A percentile compares a stretch with the other conserved stretches of the same genome.
phyloP scores from a whole-genome alignment of 306 rosid species.

The Phaseolus lunatus region DNA sequence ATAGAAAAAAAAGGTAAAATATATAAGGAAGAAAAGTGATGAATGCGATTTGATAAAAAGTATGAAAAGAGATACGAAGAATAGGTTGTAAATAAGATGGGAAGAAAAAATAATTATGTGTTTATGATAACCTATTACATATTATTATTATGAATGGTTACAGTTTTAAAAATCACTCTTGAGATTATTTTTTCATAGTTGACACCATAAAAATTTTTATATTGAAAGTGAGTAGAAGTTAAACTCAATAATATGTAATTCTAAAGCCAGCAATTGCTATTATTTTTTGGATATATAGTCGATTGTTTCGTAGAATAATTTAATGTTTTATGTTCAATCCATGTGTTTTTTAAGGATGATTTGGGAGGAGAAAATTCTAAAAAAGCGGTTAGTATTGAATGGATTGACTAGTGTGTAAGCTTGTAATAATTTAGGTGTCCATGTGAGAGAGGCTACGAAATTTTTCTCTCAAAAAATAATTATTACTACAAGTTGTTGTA shows the following conservation, averaged over 20 bases:
- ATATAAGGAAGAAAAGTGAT: too few relatives aligned
- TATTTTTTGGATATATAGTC: neutral
- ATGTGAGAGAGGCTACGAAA: constrained; percentile 63
- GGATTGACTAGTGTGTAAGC: constrained; percentile 50
- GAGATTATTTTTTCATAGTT: neutral
- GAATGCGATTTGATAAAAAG: neutral
- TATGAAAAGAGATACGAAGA: too few relatives aligned
- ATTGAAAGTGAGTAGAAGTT: neutral
- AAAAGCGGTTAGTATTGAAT: constrained; percentile 63
- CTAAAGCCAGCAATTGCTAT: neutral
- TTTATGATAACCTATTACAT: too few relatives aligned
- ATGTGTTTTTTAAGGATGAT: constrained; percentile 46
- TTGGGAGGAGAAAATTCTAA: constrained; percentile 40
- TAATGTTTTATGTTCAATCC: neutral
- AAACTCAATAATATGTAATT: neutral
- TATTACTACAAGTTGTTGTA: constrained; percentile 71
- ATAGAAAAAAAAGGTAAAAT: too few relatives aligned
- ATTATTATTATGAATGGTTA: too few relatives aligned
- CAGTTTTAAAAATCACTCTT: neutral
- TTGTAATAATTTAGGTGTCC: constrained; percentile 64
- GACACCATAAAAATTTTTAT: too few relatives aligned
- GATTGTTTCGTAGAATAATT: neutral
- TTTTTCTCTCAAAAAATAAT: constrained; percentile 55
- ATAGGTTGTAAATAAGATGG: too few relatives aligned
- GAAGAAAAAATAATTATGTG: too few relatives aligned